Percentiles rank a stretch among this genome's conserved stretches.
phyloP scores from a whole-genome alignment of 2,329 filamentous ascomycete genomes.

The Colletotrichum sp. region DNA sequence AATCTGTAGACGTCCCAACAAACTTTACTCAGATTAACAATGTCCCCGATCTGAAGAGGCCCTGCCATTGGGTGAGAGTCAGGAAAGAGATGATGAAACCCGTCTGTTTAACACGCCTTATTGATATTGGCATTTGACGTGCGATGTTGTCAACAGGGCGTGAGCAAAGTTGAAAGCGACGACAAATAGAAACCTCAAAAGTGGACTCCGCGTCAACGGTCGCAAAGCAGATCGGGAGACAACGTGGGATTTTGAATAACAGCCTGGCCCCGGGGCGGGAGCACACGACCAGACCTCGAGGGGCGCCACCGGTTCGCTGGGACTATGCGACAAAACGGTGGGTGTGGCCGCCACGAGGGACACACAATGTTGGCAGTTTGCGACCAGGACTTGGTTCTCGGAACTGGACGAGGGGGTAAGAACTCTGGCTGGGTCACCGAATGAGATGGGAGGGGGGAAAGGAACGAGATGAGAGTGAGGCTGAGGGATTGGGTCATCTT shows the following conservation, averaged over 20 bases:
- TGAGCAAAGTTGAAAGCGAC: background rate
- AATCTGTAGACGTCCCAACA: constrained; percentile 37
- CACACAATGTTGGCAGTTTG: background rate
- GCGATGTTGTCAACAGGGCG: background rate
- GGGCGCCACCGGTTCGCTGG: background rate
- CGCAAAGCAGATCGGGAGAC: background rate
- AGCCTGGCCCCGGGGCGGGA: background rate
- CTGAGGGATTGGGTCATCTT: background rate
- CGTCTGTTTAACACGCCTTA: constrained; percentile 1
- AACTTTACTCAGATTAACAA: constrained; percentile 34
- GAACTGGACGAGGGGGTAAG: background rate
- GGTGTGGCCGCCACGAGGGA: background rate
- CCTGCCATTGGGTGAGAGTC: constrained; percentile 11
- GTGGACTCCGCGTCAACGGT: background rate
- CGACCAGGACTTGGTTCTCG: background rate
- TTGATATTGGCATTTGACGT: background rate
- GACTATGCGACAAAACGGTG: background rate
- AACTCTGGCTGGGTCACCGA: background rate
- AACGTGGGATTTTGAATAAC: background rate
- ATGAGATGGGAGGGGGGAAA: background rate
- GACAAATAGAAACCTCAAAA: constrained; percentile 9
- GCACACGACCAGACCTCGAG: background rate
- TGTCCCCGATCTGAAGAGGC: constrained; percentile 32
- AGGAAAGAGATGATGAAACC: background rate
- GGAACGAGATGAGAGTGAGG: background rate